Evolutionary conservation across 129 eudicot genomes (phyloP), one percentile per base, ranked within the genome.

Genomic region (Lactuca sativa): DNA sequence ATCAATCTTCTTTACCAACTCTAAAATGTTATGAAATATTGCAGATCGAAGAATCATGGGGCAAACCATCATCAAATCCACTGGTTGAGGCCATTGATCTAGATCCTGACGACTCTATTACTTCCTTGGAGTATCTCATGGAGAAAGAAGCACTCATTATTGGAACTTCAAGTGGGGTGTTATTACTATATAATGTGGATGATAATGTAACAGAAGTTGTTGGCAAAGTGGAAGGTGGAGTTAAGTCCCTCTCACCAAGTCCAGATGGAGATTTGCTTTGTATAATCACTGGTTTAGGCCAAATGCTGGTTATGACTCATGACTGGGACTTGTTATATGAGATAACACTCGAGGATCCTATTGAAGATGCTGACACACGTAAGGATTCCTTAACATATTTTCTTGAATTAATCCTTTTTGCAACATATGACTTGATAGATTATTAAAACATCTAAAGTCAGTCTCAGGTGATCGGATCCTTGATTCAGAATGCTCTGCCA

Each of bases 191-290:
- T 71, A 81, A 71, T 48, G 87, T 87, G 70, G 96, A 89, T 34
- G 85, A 80, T 71, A 80, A 81, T 43, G 47, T 68, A 48, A 83
- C 88, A 38, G 98, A 93, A 70, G 78, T 77, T 71, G 98, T 93
- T 71, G 98, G 98, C 21, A 76, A 67, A 63, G 88, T 93, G 67
- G 96, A 93, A 76, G 98, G 96, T 34, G 98, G 98, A 30, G 92
- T 93, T n/a, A 87, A 82, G 85, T 81, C 90, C 78, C 74, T 93
- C 66, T 89, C 96, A 62, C 96, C 95, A 4, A 89, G 96, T 78
- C 98, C 98, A 13, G 98, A 89, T 87, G 98, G 98, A 77, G 96
- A 93, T 80, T 81, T 93, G 74, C 90, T 93, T 48, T 92, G 85
- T 58, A 73, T 93, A 69, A 59, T 90, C 48, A 83, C 96, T 64